Evolutionary conservation across 2,329 filamentous ascomycete genomes (phyloP), one percentile per base, ranked within the genome.

Genomic region (Rhinocladiella similis): DNA sequence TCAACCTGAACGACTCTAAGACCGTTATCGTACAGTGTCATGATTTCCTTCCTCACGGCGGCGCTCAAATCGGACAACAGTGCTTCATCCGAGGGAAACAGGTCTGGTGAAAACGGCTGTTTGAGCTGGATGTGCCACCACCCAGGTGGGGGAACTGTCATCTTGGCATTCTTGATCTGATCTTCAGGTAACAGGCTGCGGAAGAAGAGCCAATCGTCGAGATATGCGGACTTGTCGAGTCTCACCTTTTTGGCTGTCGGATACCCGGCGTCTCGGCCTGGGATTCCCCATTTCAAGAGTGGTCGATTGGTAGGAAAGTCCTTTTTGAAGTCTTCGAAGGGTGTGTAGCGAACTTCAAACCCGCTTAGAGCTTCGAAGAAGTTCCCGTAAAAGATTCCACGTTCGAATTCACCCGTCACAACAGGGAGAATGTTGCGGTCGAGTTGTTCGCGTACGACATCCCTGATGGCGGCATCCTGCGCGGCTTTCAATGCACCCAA

Each of bases 1-100:
- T 87, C 85, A 47, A 85, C 85, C 67, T 87, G 85, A n/a, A 87
- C 81, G 62, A 87, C 87, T 25, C 84, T 74, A 61, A 85, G 75
- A 1, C 85, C 84, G 16, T 82, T 82, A 53, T 84, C 76, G 68
- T 87, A 86, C 12, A 87, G 73, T 65, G 81, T 76, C 56, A 77
- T 77, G 47, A 87, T 72, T 69, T 87, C 84, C 14, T 73, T 80
- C 66, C 83, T 81, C 68, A 86, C 87, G 16, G 84, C 83, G 72
- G 81, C 83, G 63, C 84, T 83, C 27, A 87, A 83, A 60, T 87
- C 85, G 29, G 72, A 73, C 67, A 87, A 86, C 69, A 87, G 86
- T 2, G 47, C 50, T 67, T 85, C 83, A 60, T 79, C 77, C 5
- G 12, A 53, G 13, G 29, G 27, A 22, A 43, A 57, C 36, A 57